Conservation (phyloP, 257 asterid genomes). For the Verbascum thapsus region DNA sequence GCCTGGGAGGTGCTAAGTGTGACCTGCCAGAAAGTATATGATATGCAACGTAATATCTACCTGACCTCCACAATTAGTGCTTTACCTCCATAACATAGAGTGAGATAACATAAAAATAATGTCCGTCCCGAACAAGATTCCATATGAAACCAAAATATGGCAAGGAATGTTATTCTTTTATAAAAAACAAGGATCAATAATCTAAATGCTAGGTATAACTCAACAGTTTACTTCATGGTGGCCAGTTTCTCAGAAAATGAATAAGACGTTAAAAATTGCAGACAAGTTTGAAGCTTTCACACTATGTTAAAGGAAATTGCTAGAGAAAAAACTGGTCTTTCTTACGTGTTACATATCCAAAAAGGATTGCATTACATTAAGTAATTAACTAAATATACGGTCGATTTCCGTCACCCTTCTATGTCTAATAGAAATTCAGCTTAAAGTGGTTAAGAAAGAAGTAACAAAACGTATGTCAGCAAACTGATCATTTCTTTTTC, state of each 20-base stretch:
- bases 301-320: too few relatives aligned
- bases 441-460: not conserved
- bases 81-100: not conserved
- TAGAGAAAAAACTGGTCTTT: too few relatives aligned
- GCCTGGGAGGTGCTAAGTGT: not conserved
- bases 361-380: too few relatives aligned
- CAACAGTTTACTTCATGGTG: not conserved
- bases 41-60: not conserved
- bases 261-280: not conserved
- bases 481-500: not conserved
- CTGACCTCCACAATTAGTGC: not conserved
- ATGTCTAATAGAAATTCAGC: too few relatives aligned
- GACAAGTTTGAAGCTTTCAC: not conserved
- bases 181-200: not conserved
- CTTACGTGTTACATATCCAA: too few relatives aligned
- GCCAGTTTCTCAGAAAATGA: not conserved
- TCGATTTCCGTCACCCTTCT: too few relatives aligned
- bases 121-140: not conserved
- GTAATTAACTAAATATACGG: too few relatives aligned
- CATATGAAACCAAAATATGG: conserved; percentile 1
- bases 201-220: conserved; percentile 19
- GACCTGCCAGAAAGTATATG: conserved; percentile 5
- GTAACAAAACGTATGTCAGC: not conserved
- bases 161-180: not conserved
- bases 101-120: conserved; percentile 8